Conservation (phyloP, 1,139 yeast genomes). For the Suhomyces anneliseae region DNA sequence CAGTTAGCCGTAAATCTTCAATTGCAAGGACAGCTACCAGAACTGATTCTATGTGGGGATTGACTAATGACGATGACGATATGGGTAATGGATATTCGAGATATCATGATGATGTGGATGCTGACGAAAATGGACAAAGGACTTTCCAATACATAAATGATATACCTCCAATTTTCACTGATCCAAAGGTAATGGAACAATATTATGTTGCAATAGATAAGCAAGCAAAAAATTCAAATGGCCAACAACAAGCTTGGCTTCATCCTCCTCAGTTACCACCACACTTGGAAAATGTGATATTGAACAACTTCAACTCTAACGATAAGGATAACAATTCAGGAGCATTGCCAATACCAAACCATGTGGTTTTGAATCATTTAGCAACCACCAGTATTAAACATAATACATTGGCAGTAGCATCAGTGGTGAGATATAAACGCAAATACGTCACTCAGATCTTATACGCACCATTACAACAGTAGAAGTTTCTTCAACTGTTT, state of each 20-base stretch:
- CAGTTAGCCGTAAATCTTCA: constrained; percentile 9
- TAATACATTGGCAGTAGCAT: constrained; percentile 50
- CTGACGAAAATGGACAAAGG: constrained; percentile 20
- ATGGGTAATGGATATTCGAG: constrained; percentile 81
- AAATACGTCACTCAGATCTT: constrained; percentile 51
- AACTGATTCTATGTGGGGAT: constrained; percentile 54
- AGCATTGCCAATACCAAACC: constrained; percentile 51
- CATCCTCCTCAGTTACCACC: constrained; percentile 56
- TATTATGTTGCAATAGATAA: constrained; percentile 73
- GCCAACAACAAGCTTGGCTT: constrained; percentile 68
- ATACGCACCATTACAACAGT: constrained; percentile 48
- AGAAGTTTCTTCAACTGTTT: neutral
- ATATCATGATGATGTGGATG: constrained; percentile 67
- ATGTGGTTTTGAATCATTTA: constrained; percentile 48
- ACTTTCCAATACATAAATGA: constrained; percentile 54
- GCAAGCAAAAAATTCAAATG: constrained; percentile 63
- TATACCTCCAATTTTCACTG: constrained; percentile 89
- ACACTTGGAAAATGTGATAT: constrained; percentile 48
- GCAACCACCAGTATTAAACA: constrained; percentile 52
- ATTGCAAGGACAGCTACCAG: constrained; percentile 30
- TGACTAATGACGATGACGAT: constrained; percentile 68
- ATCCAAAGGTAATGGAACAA: constrained; percentile 60
- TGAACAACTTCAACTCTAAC: constrained; percentile 48
- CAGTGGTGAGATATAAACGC: constrained; percentile 47
- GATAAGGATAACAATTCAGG: constrained; percentile 49